Evolutionary conservation across 1,139 yeast genomes (phyloP).

Genomic region (Suhomyces kunorum): DNA sequence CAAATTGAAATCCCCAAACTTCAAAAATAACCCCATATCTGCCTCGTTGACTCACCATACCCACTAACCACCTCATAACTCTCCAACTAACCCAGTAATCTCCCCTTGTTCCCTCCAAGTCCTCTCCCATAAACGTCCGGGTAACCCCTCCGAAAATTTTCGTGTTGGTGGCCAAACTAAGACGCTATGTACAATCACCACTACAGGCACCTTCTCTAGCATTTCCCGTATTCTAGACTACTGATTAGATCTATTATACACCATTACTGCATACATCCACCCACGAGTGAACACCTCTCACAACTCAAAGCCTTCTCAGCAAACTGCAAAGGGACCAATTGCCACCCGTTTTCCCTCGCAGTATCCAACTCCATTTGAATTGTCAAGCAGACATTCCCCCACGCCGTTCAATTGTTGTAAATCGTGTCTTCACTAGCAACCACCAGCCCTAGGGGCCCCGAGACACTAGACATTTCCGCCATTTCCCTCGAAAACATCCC

Average conservation of each 20-base stretch:
- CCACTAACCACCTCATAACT: no score
- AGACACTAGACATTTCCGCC: slow-evolving; percentile 12
- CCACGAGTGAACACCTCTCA: background rate
- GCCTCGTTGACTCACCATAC: no score
- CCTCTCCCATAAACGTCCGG: slow-evolving; percentile 13
- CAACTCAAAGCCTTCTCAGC: slow-evolving; percentile 1
- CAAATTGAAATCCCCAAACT: background rate
- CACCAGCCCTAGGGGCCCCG: slow-evolving; percentile 38
- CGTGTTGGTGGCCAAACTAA: slow-evolving; percentile 14
- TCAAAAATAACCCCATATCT: no score
- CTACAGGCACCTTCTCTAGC: slow-evolving; percentile 2
- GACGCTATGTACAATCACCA: slow-evolving; percentile 3
- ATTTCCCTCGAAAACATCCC: slow-evolving; percentile 8
- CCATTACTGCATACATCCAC: slow-evolving; percentile 7
- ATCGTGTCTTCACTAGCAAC: slow-evolving; percentile 34
- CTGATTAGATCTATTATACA: slow-evolving; percentile 34
- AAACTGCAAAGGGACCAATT: slow-evolving; percentile 1
- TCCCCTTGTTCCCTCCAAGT: background rate
- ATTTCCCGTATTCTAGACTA: slow-evolving; percentile 27
- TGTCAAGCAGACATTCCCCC: slow-evolving; percentile 4
- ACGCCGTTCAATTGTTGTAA: slow-evolving; percentile 4
- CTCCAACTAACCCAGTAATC: no score
- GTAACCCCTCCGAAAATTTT: slow-evolving; percentile 18
- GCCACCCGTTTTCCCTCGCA: background rate
- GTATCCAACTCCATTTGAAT: slow-evolving; percentile 1